Percentiles rank a stretch among this genome's conserved stretches.
These are phyloP conservation scores for Lupinus albus DNA, from an alignment of 306 rosid genomes.

Conservation along the genomic window DNA sequence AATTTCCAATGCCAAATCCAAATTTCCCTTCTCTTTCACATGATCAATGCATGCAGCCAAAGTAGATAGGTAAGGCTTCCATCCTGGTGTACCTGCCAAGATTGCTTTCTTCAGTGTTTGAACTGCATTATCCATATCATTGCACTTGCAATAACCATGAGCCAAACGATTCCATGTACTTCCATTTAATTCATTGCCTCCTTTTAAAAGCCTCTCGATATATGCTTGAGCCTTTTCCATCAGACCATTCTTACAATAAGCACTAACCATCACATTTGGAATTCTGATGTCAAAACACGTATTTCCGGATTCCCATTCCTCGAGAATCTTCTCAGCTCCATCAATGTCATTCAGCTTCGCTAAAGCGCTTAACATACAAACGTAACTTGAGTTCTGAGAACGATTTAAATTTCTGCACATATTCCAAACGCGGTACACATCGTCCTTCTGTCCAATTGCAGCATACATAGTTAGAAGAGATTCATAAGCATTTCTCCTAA, in stretches of 20 bases:
- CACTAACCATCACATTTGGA: slow-evolving; percentile 49
- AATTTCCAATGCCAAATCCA: slow-evolving; percentile 51
- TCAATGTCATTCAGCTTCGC: slow-evolving; percentile 58
- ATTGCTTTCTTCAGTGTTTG: slow-evolving; percentile 53
- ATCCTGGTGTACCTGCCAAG: slow-evolving; percentile 39
- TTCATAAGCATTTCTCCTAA: slow-evolving; percentile 49
- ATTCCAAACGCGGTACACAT: slow-evolving; percentile 62
- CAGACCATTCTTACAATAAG: slow-evolving; percentile 55
- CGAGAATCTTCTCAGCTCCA: slow-evolving; percentile 60
- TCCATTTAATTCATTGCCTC: slow-evolving; percentile 40
- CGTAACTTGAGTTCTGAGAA: slow-evolving; percentile 44
- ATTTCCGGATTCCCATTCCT: slow-evolving; percentile 58
- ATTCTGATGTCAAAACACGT: slow-evolving; percentile 50
- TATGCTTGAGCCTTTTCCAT: slow-evolving; percentile 58
- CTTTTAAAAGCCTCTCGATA: slow-evolving; percentile 43
- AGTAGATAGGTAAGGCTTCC: slow-evolving; percentile 44
- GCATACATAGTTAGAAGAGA: slow-evolving; percentile 48
- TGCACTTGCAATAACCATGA: slow-evolving; percentile 43
- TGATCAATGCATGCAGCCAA: slow-evolving; percentile 57
- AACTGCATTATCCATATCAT: slow-evolving; percentile 54
- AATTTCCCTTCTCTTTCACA: slow-evolving; percentile 57
- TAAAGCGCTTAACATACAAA: slow-evolving; percentile 50
- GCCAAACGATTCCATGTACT: slow-evolving; percentile 55
- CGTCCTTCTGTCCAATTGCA: slow-evolving; percentile 49
- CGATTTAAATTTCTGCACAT: slow-evolving; percentile 42